Evolutionary conservation across 768 basidiomycete species (phyloP).

Genomic region (Fomitopsis pulvina): DNA sequence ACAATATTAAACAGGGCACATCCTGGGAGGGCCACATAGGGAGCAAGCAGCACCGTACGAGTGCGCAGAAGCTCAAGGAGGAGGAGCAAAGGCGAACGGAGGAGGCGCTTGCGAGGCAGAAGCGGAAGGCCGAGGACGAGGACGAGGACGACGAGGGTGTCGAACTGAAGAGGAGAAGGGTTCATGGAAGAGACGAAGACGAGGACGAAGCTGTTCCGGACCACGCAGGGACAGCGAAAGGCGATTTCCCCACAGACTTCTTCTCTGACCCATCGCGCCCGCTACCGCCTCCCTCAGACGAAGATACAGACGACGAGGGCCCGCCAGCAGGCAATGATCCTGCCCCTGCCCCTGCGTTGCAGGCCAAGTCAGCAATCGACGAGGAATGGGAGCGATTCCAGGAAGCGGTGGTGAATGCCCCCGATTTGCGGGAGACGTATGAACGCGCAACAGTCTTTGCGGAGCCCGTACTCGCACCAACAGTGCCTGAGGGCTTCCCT

Average conservation of each 20-base stretch:
- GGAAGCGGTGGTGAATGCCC: conserved; percentile 44
- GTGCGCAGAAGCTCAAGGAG: conserved; percentile 51
- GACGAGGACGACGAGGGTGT: conserved; percentile 16
- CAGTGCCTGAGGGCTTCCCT: conserved; percentile 45
- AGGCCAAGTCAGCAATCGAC: conserved; percentile 40
- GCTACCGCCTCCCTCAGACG: conserved; percentile 32
- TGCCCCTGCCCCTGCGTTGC: conserved; percentile 11
- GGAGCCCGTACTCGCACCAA: conserved; percentile 53
- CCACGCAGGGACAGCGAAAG: conserved; percentile 15
- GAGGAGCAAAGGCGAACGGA: conserved; percentile 37
- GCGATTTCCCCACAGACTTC: conserved; percentile 58
- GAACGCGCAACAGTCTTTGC: conserved; percentile 65
- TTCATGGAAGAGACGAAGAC: conserved; percentile 7
- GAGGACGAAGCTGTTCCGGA: conserved; percentile 7
- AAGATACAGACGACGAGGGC: conserved; percentile 32
- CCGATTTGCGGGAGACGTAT: conserved; percentile 40
- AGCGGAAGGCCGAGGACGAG: conserved; percentile 23
- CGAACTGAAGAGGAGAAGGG: conserved; percentile 23
- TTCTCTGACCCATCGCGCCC: conserved; percentile 71
- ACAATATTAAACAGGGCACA: conserved; percentile 62
- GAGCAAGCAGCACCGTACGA: conserved; percentile 71
- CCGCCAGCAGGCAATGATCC: conserved; percentile 15
- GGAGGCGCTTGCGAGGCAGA: conserved; percentile 6
- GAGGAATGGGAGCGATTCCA: conserved; percentile 73
- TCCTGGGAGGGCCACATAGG: conserved; percentile 88